A percentile compares a stretch with the other conserved stretches of the same genome.
These are phyloP conservation scores for Claviceps pazoutovae DNA, from an alignment of 2,329 filamentous ascomycete genomes.

Conservation along the genomic window DNA sequence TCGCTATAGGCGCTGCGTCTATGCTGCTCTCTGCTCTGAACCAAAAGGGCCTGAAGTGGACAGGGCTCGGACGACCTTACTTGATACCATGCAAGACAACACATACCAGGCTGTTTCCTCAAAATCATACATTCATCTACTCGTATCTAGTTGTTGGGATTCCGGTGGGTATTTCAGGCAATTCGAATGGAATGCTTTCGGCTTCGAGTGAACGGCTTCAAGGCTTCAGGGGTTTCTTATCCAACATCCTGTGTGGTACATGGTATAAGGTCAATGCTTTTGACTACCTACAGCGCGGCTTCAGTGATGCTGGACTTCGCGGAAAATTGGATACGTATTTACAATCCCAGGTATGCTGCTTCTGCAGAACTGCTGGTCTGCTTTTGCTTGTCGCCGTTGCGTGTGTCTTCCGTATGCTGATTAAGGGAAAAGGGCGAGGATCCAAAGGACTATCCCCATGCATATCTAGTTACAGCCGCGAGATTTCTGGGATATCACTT, in stretches of 20 bases:
- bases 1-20: background rate
- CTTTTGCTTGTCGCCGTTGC: slow-evolving; percentile 6
- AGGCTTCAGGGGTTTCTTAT: background rate
- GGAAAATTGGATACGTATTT: slow-evolving; percentile 51
- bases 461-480: slow-evolving; percentile 58
- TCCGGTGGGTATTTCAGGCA: slow-evolving; percentile 48
- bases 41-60: slow-evolving; percentile 1
- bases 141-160: slow-evolving; percentile 57
- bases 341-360: slow-evolving; percentile 33
- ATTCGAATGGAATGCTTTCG: slow-evolving; percentile 42
- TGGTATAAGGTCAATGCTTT: slow-evolving; percentile 48
- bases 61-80: slow-evolving; percentile 23
- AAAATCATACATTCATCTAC: slow-evolving; percentile 54
- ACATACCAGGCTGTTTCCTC: slow-evolving; percentile 53
- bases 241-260: slow-evolving; percentile 3
- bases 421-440: slow-evolving; percentile 36
- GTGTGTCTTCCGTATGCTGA: background rate
- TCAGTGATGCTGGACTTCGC: slow-evolving; percentile 37
- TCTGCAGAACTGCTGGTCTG: background rate
- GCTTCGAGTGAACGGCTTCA: slow-evolving; percentile 14
- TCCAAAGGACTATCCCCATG: slow-evolving; percentile 46
- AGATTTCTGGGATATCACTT: slow-evolving; percentile 57
- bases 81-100: slow-evolving; percentile 53
- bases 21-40: background rate
- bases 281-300: slow-evolving; percentile 47